Evolutionary conservation across 78 protist species (phyloP).

Genomic region (Chrysochromulina tobinii): DNA sequence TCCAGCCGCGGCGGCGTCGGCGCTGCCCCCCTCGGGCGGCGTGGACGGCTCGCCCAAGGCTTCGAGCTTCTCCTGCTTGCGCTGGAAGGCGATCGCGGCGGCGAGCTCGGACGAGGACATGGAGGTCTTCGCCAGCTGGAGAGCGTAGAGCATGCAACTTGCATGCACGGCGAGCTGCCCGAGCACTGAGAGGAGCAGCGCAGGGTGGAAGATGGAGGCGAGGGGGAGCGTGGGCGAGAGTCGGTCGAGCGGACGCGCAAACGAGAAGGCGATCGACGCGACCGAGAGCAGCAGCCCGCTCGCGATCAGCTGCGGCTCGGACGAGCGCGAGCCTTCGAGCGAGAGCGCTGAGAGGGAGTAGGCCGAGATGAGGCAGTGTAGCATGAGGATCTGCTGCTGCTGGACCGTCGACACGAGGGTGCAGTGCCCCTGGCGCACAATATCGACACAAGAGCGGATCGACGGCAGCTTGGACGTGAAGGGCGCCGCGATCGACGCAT

Average conservation of each 20-base stretch:
- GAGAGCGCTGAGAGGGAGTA: slow-evolving; percentile 37
- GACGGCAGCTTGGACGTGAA: slow-evolving; percentile 46
- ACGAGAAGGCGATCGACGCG: slow-evolving; percentile 51
- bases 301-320: slow-evolving; percentile 51
- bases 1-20: background rate
- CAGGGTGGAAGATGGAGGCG: slow-evolving; percentile 45
- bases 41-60: background rate
- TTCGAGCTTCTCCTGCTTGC: background rate
- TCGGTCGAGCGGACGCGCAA: slow-evolving; percentile 32
- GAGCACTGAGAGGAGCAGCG: slow-evolving; percentile 29
- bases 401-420: slow-evolving; percentile 41
- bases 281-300: slow-evolving; percentile 19
- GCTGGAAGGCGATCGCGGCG: too few species aligned
- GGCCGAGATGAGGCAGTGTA: slow-evolving; percentile 48
- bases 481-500: slow-evolving; percentile 65
- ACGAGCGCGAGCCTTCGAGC: slow-evolving; percentile 39
- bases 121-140: background rate
- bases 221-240: slow-evolving; percentile 7
- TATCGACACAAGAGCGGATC: background rate
- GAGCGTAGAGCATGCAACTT: background rate
- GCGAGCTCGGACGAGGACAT: slow-evolving; percentile 15
- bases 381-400: slow-evolving; percentile 50
- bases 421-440: slow-evolving; percentile 41
- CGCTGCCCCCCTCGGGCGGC: background rate
- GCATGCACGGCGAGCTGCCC: slow-evolving; percentile 27